These are phyloP conservation scores for Apostasia shenzhenica DNA, from an alignment of 106 monocot species.

Conservation along the genomic window DNA sequence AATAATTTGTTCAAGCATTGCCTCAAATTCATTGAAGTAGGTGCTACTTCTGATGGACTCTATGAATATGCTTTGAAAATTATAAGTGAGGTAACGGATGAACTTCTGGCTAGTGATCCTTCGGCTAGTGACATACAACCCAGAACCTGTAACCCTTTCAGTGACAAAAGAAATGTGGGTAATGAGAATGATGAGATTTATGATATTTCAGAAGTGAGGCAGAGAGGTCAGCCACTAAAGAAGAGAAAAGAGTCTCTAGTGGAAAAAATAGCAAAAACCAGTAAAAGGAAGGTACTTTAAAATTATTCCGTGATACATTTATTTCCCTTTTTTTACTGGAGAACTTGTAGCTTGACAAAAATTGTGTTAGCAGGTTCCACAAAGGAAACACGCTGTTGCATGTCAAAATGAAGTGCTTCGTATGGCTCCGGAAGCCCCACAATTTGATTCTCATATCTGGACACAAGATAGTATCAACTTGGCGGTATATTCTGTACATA, in stretches of 20 bases:
- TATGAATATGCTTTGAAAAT: conserved; percentile 32
- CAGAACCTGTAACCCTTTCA: conserved; percentile 8
- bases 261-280: conserved; percentile 30
- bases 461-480: conserved; percentile 35
- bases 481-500: conserved; percentile 13
- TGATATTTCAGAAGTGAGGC: conserved; percentile 26
- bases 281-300: conserved; percentile 35
- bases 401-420: conserved; percentile 26
- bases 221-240: conserved; percentile 25
- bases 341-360: not conserved
- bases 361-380: conserved; percentile 16
- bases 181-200: conserved; percentile 20
- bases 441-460: conserved; percentile 36
- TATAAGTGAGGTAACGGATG: conserved; percentile 23
- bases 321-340: not conserved
- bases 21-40: conserved; percentile 31
- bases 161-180: conserved; percentile 18
- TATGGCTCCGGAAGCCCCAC: conserved; percentile 28
- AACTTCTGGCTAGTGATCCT: conserved; percentile 31
- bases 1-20: conserved; percentile 32
- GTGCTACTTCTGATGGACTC: conserved; percentile 24
- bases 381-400: conserved; percentile 19
- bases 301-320: not conserved
- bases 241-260: conserved; percentile 34
- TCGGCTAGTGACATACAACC: conserved; percentile 10